Evolutionary conservation across 139 green algal species (phyloP).

Genomic region (Micractinium sp.): DNA sequence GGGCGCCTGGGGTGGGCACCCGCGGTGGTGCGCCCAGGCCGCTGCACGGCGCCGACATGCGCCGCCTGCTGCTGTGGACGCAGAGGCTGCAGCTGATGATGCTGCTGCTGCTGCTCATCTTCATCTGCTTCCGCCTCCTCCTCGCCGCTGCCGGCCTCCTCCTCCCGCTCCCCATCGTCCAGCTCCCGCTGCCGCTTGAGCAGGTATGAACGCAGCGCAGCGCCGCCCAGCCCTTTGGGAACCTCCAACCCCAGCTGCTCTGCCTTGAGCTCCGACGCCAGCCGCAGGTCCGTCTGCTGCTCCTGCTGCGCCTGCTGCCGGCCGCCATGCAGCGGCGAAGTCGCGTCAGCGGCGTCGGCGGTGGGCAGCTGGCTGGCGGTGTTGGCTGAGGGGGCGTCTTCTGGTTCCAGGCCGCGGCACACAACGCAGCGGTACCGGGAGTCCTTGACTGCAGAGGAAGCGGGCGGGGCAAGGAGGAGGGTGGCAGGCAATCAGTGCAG

Average conservation of each 20-base stretch:
- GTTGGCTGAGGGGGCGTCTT: constrained; percentile 23
- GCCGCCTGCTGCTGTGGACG: neutral
- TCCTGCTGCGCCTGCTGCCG: neutral
- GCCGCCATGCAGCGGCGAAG: neutral
- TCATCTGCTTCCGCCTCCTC: neutral
- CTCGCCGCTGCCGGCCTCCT: neutral
- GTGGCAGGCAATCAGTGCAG: too few relatives aligned
- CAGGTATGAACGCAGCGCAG: constrained; percentile 10
- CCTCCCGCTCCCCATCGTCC: neutral
- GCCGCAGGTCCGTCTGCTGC: neutral
- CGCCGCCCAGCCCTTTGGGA: constrained; percentile 1
- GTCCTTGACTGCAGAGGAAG: constrained; percentile 29
- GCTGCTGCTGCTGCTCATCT: neutral
- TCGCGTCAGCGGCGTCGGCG: constrained; percentile 12
- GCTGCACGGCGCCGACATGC: neutral
- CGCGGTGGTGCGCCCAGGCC: neutral
- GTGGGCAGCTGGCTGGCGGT: neutral
- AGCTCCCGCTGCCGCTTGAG: neutral
- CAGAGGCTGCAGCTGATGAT: neutral
- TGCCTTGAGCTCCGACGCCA: neutral
- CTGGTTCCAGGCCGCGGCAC: constrained; percentile 39
- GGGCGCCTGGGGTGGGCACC: neutral
- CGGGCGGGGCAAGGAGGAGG: neutral
- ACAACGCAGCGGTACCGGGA: constrained; percentile 37
- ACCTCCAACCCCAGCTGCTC: constrained; percentile 7